Conservation (phyloP, 345 rosid species). For the Rubroshorea leprosula region DNA sequence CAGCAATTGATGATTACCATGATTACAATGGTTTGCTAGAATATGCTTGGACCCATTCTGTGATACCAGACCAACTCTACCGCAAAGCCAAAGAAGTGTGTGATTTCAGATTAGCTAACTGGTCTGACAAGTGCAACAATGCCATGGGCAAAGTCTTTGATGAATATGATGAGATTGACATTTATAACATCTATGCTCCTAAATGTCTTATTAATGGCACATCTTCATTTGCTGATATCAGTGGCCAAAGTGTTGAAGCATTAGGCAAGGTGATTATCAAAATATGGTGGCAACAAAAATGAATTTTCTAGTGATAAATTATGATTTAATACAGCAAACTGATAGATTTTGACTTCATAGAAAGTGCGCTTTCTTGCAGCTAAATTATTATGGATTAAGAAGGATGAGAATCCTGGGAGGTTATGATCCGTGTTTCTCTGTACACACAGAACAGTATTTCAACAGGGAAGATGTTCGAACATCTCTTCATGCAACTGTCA, state of each 20-base stretch:
- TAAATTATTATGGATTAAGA: constrained; percentile 19
- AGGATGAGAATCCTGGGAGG: constrained; percentile 44
- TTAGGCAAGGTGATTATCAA: no score
- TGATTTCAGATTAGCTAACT: constrained; percentile 34
- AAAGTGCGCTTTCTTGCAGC: no score
- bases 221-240: constrained; percentile 5
- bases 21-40: constrained; percentile 47
- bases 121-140: constrained; percentile 36
- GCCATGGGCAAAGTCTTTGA: constrained; percentile 31
- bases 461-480: constrained; percentile 45
- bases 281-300: no score
- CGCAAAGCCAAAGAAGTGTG: constrained; percentile 33
- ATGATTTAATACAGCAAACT: no score
- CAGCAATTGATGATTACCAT: constrained; percentile 39
- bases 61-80: constrained; percentile 43
- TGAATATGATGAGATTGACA: constrained; percentile 46
- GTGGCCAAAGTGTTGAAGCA: no score
- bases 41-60: constrained; percentile 66
- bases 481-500: constrained; percentile 39
- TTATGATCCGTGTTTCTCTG: constrained; percentile 49
- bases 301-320: no score
- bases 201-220: constrained; percentile 30
- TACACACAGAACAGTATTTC: constrained; percentile 37
- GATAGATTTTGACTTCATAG: no score
- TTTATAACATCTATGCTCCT: constrained; percentile 58